Evolutionary conservation across 2,329 filamentous ascomycete species (phyloP).

Genomic region (Leptographium procerum): DNA sequence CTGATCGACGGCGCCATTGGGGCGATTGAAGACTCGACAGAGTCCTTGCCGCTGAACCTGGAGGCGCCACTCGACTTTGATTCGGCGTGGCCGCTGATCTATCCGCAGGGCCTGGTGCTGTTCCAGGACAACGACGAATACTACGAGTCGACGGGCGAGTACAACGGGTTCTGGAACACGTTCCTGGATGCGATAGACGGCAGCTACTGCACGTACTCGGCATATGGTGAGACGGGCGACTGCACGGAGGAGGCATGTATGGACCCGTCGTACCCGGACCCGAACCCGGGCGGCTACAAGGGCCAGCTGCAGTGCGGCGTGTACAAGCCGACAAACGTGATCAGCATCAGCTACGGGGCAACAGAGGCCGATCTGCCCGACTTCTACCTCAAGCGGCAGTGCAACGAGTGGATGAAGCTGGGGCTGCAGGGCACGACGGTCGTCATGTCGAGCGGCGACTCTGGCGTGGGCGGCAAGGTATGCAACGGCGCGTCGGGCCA

Average conservation of each 20-base stretch:
- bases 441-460: constrained; percentile 34
- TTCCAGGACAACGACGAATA: constrained; percentile 31
- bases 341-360: constrained; percentile 43
- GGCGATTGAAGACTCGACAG: constrained; percentile 6
- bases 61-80: constrained; percentile 27
- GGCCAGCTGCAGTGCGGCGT: constrained; percentile 24
- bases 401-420: constrained; percentile 39
- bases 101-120: constrained; percentile 26
- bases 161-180: constrained; percentile 11
- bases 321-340: constrained; percentile 39
- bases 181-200: constrained; percentile 36
- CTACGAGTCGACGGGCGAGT: constrained; percentile 18
- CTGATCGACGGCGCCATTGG: constrained; percentile 21
- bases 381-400: constrained; percentile 39
- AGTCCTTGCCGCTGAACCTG: constrained; percentile 15
- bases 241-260: constrained; percentile 19
- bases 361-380: constrained; percentile 39
- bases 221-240: constrained; percentile 33
- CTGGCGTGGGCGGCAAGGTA: constrained; percentile 26
- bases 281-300: constrained; percentile 32
- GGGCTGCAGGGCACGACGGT: constrained; percentile 33
- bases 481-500: constrained; percentile 9
- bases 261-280: constrained; percentile 37
- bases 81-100: constrained; percentile 25
- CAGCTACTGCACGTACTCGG: constrained; percentile 35